Base-by-base conservation (phyloP, 768 basidiomycete genomes). In the Mycena vitilis region DNA sequence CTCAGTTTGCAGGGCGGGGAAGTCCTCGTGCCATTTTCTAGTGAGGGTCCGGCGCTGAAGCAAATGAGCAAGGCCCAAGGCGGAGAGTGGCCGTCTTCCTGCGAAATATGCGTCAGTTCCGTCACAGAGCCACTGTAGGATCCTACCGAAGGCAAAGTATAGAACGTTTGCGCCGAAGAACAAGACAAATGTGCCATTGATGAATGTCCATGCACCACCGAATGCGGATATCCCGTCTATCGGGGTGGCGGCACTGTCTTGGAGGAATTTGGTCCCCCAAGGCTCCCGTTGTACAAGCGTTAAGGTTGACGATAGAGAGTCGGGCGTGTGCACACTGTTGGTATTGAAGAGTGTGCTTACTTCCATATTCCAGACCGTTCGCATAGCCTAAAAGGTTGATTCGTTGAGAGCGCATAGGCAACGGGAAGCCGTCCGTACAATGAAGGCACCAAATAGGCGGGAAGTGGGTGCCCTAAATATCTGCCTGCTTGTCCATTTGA, bases 351-450 rank as follows among this genome's bases (percentile, higher is more conserved):
- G 11, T 4, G 54, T 40, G 54, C 40, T 40, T 11, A 56, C 5
- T 40, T 56, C 54, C 54, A 56, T 40, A n/a, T 56, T 15, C 54
- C n/a, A n/a, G 8, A 56, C 54, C 1, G 37, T 56, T 40, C 54
- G 37, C 37, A 15, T 22, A 12, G 54, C 37, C 36, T 56, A 22
- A 23, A 23, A 22, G 10, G 11, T 23, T 22, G 22, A 22, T 49
- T 11, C 10, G 22, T 49, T 10, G 12, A 23, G n/a, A 23, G 2
- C 22, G 4, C n/a, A 16, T 16, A 47, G 22, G n/a, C 11, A 23
- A 12, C 48, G 4, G 48, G 20, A 23, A 2, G 48, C 10, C n/a
- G 7, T 20, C 38, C 30, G 6, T 56, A 56, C 54, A 3, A 20
- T 56, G 36, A 56, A 56, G 5, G 54, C 37, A 22, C 11, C 37